Evolutionary conservation across 1,284 basidiomycete genomes (phyloP), one percentile per base, ranked within the genome.

Genomic region (Paramarasmius palmivorus): DNA sequence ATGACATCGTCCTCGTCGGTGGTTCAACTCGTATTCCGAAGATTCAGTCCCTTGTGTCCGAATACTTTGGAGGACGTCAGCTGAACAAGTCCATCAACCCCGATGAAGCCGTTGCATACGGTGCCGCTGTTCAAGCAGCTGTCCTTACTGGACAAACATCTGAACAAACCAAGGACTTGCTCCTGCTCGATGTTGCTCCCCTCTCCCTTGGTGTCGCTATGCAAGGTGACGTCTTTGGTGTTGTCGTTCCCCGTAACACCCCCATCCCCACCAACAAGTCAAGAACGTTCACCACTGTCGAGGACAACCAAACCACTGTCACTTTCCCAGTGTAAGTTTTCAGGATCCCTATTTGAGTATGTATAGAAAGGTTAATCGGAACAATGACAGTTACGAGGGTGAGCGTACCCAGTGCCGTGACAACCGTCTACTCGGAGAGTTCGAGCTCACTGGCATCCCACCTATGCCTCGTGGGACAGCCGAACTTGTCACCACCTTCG

Each of bases 21-120:
- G 95, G 97, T 64, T 99, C 97, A 54, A 99, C 97, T 63, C 96
- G 97, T 87, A 99, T 99, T 73, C 96, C 96, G 67, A 98, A 98
- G 83, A 93, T 99, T 65, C 96, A 98, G 78, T 85, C 93, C 26
- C 88, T 99, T 58, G 95, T 99, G 57, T 98, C 95, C 59, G 96
- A 99, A 73, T 94, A 88, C 86, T 99, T 99, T 73, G 91, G 90
- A 74, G 95, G 94, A 59, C 94, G 95, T 68, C 91, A 96, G 74
- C 79, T 97, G 70, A 99, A 98, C 91, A 98, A 98, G 86, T 95
- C 92, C 59, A 95, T 96, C 78, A 95, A 95, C 82, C 93, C 93
- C 59, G 93, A 95, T 68, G 93, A 95, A 77, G 93, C 93, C 65
- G 93, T 95, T 64, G 93, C 92, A 54, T 94, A 94, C 72, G 95